These are phyloP conservation scores for Ciborinia camelliae DNA, from an alignment of 2,329 filamentous ascomycete species.

Conservation along the genomic window DNA sequence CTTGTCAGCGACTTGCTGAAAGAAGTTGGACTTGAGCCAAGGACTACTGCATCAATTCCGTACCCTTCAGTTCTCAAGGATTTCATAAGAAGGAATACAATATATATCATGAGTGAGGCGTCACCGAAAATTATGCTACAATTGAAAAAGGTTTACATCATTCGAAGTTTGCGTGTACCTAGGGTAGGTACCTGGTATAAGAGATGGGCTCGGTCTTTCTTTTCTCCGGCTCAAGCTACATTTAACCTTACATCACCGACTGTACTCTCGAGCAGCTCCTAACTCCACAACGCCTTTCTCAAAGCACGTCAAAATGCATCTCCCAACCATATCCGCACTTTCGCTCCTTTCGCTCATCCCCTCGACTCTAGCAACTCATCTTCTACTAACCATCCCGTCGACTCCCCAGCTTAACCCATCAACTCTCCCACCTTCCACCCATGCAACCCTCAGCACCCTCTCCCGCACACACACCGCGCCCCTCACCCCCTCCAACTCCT, in stretches of 20 bases:
- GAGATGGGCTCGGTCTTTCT: not conserved
- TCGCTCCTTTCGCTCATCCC: conserved; percentile 34
- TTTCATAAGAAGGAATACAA: not conserved
- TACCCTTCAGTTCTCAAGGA: not conserved
- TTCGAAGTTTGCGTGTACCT: not conserved
- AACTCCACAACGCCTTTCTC: not conserved
- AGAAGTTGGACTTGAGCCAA: not conserved
- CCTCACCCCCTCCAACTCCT: conserved; percentile 64
- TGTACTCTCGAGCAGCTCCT: not conserved
- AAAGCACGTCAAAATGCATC: conserved; percentile 1
- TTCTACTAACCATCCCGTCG: conserved; percentile 32
- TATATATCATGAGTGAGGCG: not conserved
- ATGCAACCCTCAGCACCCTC: conserved; percentile 62
- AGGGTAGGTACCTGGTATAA: too few species aligned
- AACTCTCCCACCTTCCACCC: conserved; percentile 53
- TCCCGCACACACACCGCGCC: conserved; percentile 54
- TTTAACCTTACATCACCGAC: not conserved
- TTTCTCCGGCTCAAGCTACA: conserved; percentile 11
- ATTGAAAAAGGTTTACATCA: not conserved
- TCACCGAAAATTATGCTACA: not conserved
- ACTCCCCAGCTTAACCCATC: conserved; percentile 38
- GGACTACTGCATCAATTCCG: not conserved
- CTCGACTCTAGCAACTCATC: conserved; percentile 37
- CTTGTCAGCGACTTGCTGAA: not conserved
- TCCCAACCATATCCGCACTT: not conserved